phyloP scores from a whole-genome alignment of 768 basidiomycete genomes.

The Agaricus blazei region DNA sequence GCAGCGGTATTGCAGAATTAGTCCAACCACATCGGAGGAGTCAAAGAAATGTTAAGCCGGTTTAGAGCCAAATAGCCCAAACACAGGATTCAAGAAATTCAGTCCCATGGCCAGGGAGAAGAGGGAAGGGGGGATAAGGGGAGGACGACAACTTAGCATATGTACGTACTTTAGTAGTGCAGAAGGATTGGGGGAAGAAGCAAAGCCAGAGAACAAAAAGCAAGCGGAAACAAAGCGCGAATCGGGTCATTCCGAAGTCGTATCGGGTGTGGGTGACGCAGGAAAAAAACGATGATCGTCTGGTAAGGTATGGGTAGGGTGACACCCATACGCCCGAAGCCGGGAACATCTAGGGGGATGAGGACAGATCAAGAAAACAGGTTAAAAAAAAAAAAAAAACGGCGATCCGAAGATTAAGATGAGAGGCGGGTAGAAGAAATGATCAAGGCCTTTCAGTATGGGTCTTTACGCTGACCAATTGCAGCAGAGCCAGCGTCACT shows the following conservation, averaged over 20 bases:
- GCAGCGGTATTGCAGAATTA: constrained; percentile 7
- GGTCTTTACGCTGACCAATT: constrained; percentile 11
- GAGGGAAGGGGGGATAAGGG: neutral
- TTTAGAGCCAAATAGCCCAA: constrained; percentile 4
- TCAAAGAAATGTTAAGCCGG: neutral
- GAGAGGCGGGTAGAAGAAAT: constrained; percentile 1
- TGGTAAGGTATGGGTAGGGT: neutral
- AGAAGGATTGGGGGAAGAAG: neutral
- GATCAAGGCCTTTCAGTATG: constrained; percentile 3
- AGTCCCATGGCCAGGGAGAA: constrained; percentile 8
- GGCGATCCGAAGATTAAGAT: constrained; percentile 6
- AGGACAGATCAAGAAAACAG: neutral
- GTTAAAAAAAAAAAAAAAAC: constrained; percentile 3
- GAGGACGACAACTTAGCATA: neutral
- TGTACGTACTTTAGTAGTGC: constrained; percentile 8
- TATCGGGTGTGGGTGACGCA: constrained; percentile 4
- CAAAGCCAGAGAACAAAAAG: neutral
- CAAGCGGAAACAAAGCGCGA: neutral
- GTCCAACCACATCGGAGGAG: neutral
- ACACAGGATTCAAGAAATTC: constrained; percentile 11
- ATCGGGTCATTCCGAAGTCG: neutral
- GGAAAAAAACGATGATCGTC: neutral
- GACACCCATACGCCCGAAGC: neutral
- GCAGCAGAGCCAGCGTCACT: constrained; percentile 10
- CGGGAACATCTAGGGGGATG: neutral